Evolutionary conservation across 805 yeast genomes (phyloP).

Genomic region (Candida piceae): DNA sequence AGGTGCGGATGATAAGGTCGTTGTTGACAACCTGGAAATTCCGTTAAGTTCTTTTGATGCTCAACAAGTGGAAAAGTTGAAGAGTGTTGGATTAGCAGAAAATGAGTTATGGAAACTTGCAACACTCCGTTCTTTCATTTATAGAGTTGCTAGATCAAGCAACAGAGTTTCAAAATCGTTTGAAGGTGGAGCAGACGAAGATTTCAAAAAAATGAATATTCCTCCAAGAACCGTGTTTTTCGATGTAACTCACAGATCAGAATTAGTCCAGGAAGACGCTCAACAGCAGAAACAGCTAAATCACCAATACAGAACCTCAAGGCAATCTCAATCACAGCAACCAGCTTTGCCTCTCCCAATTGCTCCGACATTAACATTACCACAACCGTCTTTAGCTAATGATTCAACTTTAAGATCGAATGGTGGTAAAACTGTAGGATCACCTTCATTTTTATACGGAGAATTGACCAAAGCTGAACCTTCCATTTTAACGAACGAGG

Average conservation of each 20-base stretch:
- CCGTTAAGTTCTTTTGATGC: constrained; percentile 63
- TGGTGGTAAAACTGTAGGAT: constrained; percentile 3
- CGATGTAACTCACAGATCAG: constrained; percentile 32
- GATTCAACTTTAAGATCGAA: constrained; percentile 1
- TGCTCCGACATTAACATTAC: constrained; percentile 5
- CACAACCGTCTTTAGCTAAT: constrained; percentile 6
- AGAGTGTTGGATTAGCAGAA: constrained; percentile 67
- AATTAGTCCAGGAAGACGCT: constrained; percentile 9
- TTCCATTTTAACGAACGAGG: constrained; percentile 15
- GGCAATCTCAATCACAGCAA: not conserved
- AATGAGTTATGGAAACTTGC: constrained; percentile 81
- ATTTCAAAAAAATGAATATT: constrained; percentile 31
- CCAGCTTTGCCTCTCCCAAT: not conserved
- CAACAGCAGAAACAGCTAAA: not conserved
- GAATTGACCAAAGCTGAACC: constrained; percentile 18
- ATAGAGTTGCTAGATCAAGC: constrained; percentile 44
- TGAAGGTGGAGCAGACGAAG: constrained; percentile 12
- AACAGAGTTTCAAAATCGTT: constrained; percentile 24
- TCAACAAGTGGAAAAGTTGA: constrained; percentile 67
- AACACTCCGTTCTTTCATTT: constrained; percentile 62
- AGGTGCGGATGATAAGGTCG: constrained; percentile 28
- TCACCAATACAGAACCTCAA: no score
- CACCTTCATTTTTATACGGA: constrained; percentile 16
- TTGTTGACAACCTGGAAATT: constrained; percentile 38
- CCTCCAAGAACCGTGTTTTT: constrained; percentile 50